Base-by-base conservation (phyloP, 2,329 filamentous ascomycete species). In the Botrytis fabae region DNA sequence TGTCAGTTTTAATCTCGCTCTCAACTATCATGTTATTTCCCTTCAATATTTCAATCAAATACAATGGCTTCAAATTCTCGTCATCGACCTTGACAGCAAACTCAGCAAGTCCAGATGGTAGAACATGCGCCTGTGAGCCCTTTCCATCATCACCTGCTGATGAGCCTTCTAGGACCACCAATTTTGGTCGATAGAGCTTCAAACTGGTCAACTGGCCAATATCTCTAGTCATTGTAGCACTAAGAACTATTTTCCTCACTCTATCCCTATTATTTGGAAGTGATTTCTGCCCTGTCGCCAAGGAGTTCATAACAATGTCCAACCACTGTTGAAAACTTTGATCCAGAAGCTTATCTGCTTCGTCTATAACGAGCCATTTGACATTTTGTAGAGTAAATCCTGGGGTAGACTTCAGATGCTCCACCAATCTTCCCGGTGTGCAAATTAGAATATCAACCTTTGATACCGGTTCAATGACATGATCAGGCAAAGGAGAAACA, bases 281-380 rank as follows among this genome's bases (percentile, higher is more conserved):
- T 18, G 20, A 42, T 20, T 42, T 54, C 6, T 71, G 44, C 70
- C 46, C 65, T 38, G 40, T 40, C 46, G 65, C 25, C 85, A 75
- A 93, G 85, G 62, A 85, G 84, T 90, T 88, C 79, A 93, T 91
- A 10, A 96, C 88, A 0, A 91, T 84, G 59, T 90, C 89, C 4
- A 97, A 85, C 95, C 95, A 98, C 78, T 95, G 92, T 80, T 98
- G 95, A 82, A 96, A 98, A 79, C 92, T 95, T 81, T 98, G 93
- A 61, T 95, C 92, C 9, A 98, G 87, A 20, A 98, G 85, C 80
- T 96, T 94, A 82, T 98, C 95, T 18, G 95, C 96, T 83, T 98
- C 95, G 78, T 98, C 95, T 63, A 98, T 92, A 4, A 98, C 89
- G 0, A 98, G 85, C 94, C 95, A 98, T 74, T 93, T 89, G 7